phyloP scores from a whole-genome alignment of 441 rosid genomes.

The Arabidopsis hybrid region DNA sequence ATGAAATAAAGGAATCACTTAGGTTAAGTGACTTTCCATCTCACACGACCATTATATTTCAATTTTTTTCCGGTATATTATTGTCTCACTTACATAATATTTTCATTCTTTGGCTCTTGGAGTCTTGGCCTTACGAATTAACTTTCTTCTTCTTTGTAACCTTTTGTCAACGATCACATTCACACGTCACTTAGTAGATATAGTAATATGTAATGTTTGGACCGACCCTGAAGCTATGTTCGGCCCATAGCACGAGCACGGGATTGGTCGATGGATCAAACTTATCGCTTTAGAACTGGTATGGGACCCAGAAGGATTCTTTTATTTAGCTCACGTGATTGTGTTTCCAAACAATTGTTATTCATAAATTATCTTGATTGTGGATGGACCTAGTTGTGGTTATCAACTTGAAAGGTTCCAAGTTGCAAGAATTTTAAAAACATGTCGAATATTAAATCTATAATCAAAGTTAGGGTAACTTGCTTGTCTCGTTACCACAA shows the following conservation, averaged over 20 bases:
- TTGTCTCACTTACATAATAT: slow-evolving; percentile 17
- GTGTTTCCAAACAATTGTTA: slow-evolving; percentile 12
- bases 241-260: slow-evolving; percentile 22
- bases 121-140: slow-evolving; percentile 30
- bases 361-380: not conserved
- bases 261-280: slow-evolving; percentile 17
- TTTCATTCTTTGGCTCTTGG: slow-evolving; percentile 41
- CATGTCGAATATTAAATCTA: not conserved
- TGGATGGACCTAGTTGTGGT: slow-evolving; percentile 14
- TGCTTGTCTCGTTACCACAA: slow-evolving; percentile 8
- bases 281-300: slow-evolving; percentile 22
- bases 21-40: slow-evolving; percentile 28
- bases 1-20: slow-evolving; percentile 14
- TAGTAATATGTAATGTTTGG: slow-evolving; percentile 30
- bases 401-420: not conserved
- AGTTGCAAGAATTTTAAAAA: slow-evolving; percentile 22
- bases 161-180: slow-evolving; percentile 29
- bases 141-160: slow-evolving; percentile 27
- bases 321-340: slow-evolving; percentile 22
- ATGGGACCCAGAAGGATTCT: slow-evolving; percentile 24
- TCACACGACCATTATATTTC: slow-evolving; percentile 24
- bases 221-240: slow-evolving; percentile 34
- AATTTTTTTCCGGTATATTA: slow-evolving; percentile 1
- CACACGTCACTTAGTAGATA: slow-evolving; percentile 8
- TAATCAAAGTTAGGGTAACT: not conserved